Percentiles rank a stretch among this genome's conserved stretches.
phyloP scores from a whole-genome alignment of 2,329 filamentous ascomycete genomes.

The Penicillium sp. region DNA sequence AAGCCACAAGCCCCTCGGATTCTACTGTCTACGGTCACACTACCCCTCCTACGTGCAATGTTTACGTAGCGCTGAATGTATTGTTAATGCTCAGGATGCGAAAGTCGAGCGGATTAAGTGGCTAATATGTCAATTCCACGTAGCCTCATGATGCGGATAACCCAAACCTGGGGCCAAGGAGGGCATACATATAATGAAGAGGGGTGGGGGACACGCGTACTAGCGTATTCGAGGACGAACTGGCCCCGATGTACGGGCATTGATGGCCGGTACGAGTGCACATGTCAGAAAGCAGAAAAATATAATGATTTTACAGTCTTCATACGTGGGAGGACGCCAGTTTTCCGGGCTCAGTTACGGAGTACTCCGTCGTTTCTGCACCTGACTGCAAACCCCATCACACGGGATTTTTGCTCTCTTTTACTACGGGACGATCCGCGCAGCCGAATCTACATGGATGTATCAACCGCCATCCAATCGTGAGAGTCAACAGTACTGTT shows the following conservation, averaged over 20 bases:
- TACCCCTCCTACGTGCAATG: neutral
- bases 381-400: neutral
- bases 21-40: neutral
- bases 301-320: neutral
- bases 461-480: neutral
- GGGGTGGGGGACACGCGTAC: neutral
- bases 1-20: neutral
- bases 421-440: slow-evolving; percentile 12
- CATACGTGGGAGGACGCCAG: neutral
- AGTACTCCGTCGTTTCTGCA: neutral
- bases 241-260: too few relatives aligned
- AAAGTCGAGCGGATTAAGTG: too few relatives aligned
- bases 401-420: neutral
- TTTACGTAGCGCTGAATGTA: neutral
- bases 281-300: neutral
- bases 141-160: too few relatives aligned
- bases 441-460: slow-evolving; percentile 2
- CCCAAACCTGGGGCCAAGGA: too few relatives aligned
- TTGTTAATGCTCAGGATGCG: neutral
- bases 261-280: neutral
- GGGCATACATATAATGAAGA: neutral
- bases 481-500: neutral
- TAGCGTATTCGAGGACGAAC: neutral
- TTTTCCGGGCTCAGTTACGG: neutral
- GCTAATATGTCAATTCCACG: too few relatives aligned